phyloP scores from a whole-genome alignment of 192 early-diverging fungal genomes.

The Glomus cerebriforme region DNA sequence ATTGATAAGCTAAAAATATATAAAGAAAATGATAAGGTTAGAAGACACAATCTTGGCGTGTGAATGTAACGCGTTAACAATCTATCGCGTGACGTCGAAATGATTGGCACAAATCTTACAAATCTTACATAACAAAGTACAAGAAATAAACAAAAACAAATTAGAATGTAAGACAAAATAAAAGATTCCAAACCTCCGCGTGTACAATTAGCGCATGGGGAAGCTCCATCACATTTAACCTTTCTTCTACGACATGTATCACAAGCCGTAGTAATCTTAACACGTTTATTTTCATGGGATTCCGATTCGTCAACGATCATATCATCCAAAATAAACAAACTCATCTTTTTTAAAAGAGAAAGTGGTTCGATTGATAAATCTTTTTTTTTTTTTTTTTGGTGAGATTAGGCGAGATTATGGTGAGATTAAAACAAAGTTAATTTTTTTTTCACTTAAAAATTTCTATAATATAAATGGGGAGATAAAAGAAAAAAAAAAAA shows the following conservation, averaged over 20 bases:
- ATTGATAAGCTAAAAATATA: slow-evolving; percentile 24
- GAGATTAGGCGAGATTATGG: not conserved
- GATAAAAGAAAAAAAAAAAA: not conserved
- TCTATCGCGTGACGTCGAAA: not conserved
- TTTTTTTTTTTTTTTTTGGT: not conserved
- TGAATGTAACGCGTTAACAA: not conserved
- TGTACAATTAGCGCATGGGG: slow-evolving; percentile 41
- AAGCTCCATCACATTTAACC: slow-evolving; percentile 48
- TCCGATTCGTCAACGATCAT: slow-evolving; percentile 33
- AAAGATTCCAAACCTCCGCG: slow-evolving; percentile 24
- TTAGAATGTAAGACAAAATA: not conserved
- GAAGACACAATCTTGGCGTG: not conserved
- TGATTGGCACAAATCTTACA: not conserved
- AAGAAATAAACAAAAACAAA: too few relatives aligned
- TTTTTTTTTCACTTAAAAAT: not conserved
- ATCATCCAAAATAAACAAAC: slow-evolving; percentile 24
- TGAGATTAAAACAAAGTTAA: not conserved
- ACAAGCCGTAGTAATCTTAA: slow-evolving; percentile 49
- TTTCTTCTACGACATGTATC: slow-evolving; percentile 47
- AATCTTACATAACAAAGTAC: not conserved
- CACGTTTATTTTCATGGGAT: slow-evolving; percentile 38
- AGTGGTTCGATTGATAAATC: too few relatives aligned
- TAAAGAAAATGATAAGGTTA: not conserved
- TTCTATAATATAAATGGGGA: not conserved
- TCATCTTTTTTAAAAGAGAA: not conserved